Evolutionary conservation across 1,284 basidiomycete genomes (phyloP).

Genomic region (Ustilago curta): DNA sequence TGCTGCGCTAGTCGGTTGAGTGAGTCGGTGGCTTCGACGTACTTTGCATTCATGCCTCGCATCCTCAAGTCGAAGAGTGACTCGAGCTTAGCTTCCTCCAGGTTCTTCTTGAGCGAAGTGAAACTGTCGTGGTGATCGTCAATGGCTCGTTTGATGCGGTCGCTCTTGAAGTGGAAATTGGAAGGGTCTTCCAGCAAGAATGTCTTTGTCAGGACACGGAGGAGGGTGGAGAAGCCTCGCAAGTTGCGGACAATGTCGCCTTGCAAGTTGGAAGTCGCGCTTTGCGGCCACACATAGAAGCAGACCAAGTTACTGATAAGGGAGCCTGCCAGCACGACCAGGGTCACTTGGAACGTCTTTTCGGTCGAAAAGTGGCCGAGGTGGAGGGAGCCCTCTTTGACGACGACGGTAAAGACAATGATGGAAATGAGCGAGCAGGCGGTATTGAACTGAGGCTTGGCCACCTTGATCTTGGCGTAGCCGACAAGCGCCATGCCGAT

Average conservation of each 20-base stretch:
- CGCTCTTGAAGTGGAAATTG: slow-evolving; percentile 59
- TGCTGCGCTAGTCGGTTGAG: slow-evolving; percentile 65
- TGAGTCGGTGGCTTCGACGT: slow-evolving; percentile 56
- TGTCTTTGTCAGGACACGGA: slow-evolving; percentile 63
- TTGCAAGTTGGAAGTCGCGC: slow-evolving; percentile 85
- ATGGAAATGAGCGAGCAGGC: slow-evolving; percentile 72
- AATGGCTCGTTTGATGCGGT: slow-evolving; percentile 61
- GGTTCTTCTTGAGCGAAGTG: slow-evolving; percentile 62
- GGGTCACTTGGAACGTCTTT: slow-evolving; percentile 69
- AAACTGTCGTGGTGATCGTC: slow-evolving; percentile 65
- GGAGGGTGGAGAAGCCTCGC: slow-evolving; percentile 59
- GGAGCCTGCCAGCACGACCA: slow-evolving; percentile 83
- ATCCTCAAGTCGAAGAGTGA: slow-evolving; percentile 58
- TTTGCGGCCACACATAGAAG: slow-evolving; percentile 83
- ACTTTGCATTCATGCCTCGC: slow-evolving; percentile 50
- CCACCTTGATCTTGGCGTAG: slow-evolving; percentile 90
- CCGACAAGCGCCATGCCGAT: slow-evolving; percentile 83
- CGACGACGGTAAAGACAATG: slow-evolving; percentile 71
- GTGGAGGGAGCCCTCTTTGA: slow-evolving; percentile 87
- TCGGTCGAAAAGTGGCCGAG: slow-evolving; percentile 70
- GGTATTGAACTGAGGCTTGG: slow-evolving; percentile 89
- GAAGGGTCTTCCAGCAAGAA: slow-evolving; percentile 63
- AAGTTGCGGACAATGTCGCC: slow-evolving; percentile 59
- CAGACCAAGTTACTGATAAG: slow-evolving; percentile 85
- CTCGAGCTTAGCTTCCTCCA: slow-evolving; percentile 63